Percentiles rank a stretch among this genome's conserved stretches.
phyloP scores from a whole-genome alignment of 108 stramenopile genomes.

The Conticribra weissflogii region DNA sequence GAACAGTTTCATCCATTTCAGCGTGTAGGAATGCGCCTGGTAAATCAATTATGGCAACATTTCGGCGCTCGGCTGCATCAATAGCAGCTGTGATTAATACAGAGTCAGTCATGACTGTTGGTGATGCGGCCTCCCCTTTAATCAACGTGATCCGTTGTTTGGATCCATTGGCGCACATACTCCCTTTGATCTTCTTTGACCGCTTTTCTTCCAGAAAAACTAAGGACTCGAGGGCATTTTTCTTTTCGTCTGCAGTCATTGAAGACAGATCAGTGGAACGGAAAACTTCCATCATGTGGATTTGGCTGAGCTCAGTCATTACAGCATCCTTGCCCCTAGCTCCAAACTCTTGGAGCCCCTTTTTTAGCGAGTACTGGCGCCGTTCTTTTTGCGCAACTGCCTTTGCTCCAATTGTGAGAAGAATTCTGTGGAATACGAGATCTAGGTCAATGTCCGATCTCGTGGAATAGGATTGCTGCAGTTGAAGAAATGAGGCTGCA shows the following conservation, averaged over 20 bases:
- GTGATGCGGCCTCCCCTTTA: slow-evolving; percentile 5
- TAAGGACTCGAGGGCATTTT: neutral
- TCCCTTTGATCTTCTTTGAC: neutral
- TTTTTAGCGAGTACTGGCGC: too few relatives aligned
- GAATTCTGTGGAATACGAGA: too few relatives aligned
- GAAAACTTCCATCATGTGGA: neutral
- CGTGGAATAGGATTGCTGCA: too few relatives aligned
- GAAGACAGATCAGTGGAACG: neutral
- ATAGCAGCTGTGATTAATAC: slow-evolving; percentile 6
- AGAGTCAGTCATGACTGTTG: slow-evolving; percentile 8
- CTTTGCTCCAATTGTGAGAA: too few relatives aligned
- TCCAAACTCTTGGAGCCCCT: too few relatives aligned
- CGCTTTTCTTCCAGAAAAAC: slow-evolving; percentile 10
- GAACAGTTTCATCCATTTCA: neutral
- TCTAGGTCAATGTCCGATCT: too few relatives aligned
- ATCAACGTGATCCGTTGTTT: neutral
- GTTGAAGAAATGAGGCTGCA: too few relatives aligned
- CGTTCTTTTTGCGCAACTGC: too few relatives aligned
- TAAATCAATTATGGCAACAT: slow-evolving; percentile 4
- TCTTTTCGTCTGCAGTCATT: neutral
- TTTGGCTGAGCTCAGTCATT: slow-evolving; percentile 1
- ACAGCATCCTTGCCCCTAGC: too few relatives aligned
- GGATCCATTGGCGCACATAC: slow-evolving; percentile 1
- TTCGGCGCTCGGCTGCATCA: slow-evolving; percentile 1
- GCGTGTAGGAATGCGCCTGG: slow-evolving; percentile 12